Conservation (phyloP, 1,284 basidiomycete genomes). For the Golubevia pallescens region DNA sequence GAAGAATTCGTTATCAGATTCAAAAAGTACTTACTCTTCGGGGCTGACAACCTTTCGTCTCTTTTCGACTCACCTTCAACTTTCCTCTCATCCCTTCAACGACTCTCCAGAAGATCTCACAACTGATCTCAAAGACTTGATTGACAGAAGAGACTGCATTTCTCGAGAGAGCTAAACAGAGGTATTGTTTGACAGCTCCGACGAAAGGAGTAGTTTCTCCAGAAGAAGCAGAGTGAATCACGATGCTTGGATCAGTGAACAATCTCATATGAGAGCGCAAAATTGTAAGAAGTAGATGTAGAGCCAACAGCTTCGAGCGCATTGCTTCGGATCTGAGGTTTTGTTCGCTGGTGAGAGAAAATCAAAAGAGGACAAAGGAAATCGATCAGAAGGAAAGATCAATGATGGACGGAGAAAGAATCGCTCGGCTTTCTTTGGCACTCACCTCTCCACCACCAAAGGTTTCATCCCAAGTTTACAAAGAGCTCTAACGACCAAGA, state of each 20-base stretch:
- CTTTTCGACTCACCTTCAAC: slow-evolving; percentile 26
- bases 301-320: slow-evolving; percentile 60
- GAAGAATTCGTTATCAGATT: neutral
- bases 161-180: slow-evolving; percentile 59
- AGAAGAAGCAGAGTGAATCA: slow-evolving; percentile 55
- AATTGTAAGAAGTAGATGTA: slow-evolving; percentile 58
- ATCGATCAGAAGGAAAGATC: neutral
- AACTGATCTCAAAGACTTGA: slow-evolving; percentile 61
- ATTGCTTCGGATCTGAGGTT: slow-evolving; percentile 61
- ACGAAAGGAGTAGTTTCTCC: slow-evolving; percentile 61
- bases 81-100: slow-evolving; percentile 59
- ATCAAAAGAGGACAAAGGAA: too few species aligned
- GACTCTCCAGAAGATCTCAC: slow-evolving; percentile 63
- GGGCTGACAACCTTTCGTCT: neutral
- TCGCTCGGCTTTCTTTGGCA: neutral
- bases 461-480: slow-evolving; percentile 64
- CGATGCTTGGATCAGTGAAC: slow-evolving; percentile 54
- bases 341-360: slow-evolving; percentile 31
- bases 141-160: slow-evolving; percentile 61
- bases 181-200: slow-evolving; percentile 64
- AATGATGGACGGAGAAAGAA: neutral
- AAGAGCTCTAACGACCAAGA: slow-evolving; percentile 58
- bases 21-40: neutral
- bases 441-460: slow-evolving; percentile 40
- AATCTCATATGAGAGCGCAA: slow-evolving; percentile 52